Evolutionary conservation across 345 rosid species (phyloP).

Genomic region (Dipteronia sinensis): DNA sequence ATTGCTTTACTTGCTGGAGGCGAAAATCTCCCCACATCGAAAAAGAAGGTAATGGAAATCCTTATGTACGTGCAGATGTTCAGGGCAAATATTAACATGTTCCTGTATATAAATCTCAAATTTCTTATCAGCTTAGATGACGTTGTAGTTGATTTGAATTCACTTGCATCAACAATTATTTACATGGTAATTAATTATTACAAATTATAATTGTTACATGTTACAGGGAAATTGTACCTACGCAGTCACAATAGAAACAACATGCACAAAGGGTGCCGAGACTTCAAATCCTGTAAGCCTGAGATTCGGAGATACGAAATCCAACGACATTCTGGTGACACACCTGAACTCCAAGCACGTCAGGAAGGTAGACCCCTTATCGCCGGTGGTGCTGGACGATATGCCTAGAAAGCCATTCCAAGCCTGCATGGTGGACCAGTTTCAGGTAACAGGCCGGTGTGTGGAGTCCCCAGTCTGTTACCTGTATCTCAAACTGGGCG

Average conservation of each 20-base stretch:
- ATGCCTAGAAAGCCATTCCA: constrained; percentile 48
- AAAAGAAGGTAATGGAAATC: constrained; percentile 25
- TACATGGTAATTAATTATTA: too few relatives aligned
- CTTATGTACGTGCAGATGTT: too few relatives aligned
- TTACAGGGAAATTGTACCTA: constrained; percentile 42
- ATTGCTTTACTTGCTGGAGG: constrained; percentile 31
- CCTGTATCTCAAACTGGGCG: constrained; percentile 41
- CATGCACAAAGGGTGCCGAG: constrained; percentile 47
- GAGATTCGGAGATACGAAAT: constrained; percentile 47
- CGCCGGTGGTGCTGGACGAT: constrained; percentile 40
- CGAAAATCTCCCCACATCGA: constrained; percentile 1
- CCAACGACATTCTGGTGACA: constrained; percentile 41
- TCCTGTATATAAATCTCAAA: too few relatives aligned
- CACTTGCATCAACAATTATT: too few relatives aligned
- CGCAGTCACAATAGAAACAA: constrained; percentile 47
- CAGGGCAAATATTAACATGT: too few relatives aligned
- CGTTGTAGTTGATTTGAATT: not conserved
- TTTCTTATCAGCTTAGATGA: not conserved
- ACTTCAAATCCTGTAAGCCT: constrained; percentile 45
- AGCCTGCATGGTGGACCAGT: constrained; percentile 52
- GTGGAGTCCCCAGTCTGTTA: constrained; percentile 46
- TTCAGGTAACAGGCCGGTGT: constrained; percentile 39
- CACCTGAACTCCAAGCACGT: constrained; percentile 43
- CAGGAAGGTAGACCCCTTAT: constrained; percentile 41
- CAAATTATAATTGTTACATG: too few relatives aligned